Conservation (phyloP, 2,329 filamentous ascomycete genomes). For the Microdochium paspali region DNA sequence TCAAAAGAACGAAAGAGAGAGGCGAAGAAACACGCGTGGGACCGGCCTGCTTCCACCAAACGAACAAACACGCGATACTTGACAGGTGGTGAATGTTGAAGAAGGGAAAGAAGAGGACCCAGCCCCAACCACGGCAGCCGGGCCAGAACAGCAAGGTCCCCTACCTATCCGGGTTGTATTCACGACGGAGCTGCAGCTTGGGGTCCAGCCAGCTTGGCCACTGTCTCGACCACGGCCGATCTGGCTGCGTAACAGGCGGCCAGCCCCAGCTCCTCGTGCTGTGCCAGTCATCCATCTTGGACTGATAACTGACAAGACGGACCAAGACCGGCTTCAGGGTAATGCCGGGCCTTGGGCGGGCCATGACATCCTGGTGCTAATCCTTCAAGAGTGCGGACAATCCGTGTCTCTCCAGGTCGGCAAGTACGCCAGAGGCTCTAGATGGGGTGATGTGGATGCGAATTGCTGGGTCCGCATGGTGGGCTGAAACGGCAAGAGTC, state of each 20-base stretch:
- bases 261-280: not conserved
- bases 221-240: too few species aligned
- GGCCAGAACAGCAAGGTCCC: not conserved
- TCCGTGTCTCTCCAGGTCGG: not conserved
- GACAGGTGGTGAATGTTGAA: slow-evolving; percentile 1
- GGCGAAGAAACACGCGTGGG: slow-evolving; percentile 9
- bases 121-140: slow-evolving; percentile 4
- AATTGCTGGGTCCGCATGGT: not conserved
- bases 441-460: too few species aligned
- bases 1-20: slow-evolving; percentile 10
- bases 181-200: too few species aligned
- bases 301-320: not conserved
- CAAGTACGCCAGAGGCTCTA: too few species aligned
- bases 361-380: not conserved
- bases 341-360: not conserved
- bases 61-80: slow-evolving; percentile 5
- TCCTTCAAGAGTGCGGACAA: not conserved
- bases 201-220: too few species aligned
- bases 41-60: slow-evolving; percentile 15
- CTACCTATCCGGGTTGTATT: too few species aligned
- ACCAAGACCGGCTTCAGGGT: not conserved
- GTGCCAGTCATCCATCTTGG: too few species aligned
- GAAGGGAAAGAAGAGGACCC: slow-evolving; percentile 6
- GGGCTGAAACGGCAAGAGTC: not conserved
- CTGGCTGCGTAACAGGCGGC: too few species aligned